These are phyloP conservation scores for Pseudogymnoascus sp. DNA, from an alignment of 2,329 filamentous ascomycete species.

Conservation along the genomic window DNA sequence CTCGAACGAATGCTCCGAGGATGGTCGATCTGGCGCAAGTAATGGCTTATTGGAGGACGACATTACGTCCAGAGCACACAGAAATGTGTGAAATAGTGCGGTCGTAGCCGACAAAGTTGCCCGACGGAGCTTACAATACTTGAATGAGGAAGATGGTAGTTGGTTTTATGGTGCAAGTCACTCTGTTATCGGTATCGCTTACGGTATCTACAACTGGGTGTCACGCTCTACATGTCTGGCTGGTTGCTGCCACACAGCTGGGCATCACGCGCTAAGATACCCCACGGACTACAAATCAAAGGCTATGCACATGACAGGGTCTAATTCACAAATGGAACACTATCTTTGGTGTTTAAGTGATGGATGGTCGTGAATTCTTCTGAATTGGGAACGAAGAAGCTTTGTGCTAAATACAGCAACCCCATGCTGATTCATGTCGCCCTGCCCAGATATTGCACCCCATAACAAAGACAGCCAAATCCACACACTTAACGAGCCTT, in stretches of 20 bases:
- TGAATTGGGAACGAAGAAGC: conserved; percentile 24
- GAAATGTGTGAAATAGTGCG: neutral
- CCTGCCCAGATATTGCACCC: conserved; percentile 26
- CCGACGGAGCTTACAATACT: neutral
- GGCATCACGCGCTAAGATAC: neutral
- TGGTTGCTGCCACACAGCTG: neutral
- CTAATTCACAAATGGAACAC: conserved; percentile 1
- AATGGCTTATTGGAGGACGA: conserved; percentile 20
- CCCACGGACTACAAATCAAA: neutral
- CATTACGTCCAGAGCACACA: neutral
- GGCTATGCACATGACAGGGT: neutral
- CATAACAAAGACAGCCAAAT: conserved; percentile 26
- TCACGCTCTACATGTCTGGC: neutral
- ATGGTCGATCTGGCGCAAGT: conserved; percentile 36
- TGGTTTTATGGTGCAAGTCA: neutral
- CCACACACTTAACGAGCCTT: conserved; percentile 32
- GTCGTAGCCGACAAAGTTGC: neutral
- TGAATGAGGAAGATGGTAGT: neutral
- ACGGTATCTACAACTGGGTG: neutral
- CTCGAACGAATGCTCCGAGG: conserved; percentile 47
- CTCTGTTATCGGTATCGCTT: neutral
- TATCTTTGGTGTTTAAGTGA: neutral
- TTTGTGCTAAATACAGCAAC: conserved; percentile 30
- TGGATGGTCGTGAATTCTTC: conserved; percentile 17
- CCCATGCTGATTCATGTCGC: conserved; percentile 29